A percentile compares a stretch with the other conserved stretches of the same genome.
phyloP scores from a whole-genome alignment of 371 early-diverging fungal genomes.

The Capillidium rhysosporum region DNA sequence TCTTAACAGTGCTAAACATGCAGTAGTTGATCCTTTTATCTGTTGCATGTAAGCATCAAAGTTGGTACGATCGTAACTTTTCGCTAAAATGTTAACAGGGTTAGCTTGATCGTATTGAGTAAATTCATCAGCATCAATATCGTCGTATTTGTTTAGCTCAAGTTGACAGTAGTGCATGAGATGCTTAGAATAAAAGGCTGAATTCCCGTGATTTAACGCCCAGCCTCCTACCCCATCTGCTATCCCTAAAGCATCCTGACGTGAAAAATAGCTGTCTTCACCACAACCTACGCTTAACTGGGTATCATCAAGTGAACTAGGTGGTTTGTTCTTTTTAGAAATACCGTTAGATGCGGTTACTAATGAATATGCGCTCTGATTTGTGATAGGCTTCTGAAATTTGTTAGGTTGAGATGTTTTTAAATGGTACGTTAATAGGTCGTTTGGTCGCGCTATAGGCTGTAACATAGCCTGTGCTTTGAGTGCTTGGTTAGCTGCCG shows the following conservation, averaged over 20 bases:
- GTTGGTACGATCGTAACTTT: constrained; percentile 49
- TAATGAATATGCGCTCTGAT: too few relatives aligned
- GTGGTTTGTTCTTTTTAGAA: too few relatives aligned
- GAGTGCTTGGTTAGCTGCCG: too few relatives aligned
- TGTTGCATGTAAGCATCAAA: constrained; percentile 21
- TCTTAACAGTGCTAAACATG: constrained; percentile 63
- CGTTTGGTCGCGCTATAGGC: too few relatives aligned
- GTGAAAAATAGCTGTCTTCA: constrained; percentile 59
- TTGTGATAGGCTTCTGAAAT: too few relatives aligned
- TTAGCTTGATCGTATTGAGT: constrained; percentile 46
- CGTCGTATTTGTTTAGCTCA: constrained; percentile 69
- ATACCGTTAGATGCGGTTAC: too few relatives aligned
- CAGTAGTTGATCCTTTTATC: constrained; percentile 75
- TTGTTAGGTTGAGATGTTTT: too few relatives aligned
- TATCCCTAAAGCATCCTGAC: constrained; percentile 57
- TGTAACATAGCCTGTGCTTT: too few relatives aligned
- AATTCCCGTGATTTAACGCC: constrained; percentile 42
- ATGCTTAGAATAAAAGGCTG: constrained; percentile 70
- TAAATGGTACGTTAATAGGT: too few relatives aligned
- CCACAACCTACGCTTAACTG: constrained; percentile 59
- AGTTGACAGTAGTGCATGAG: constrained; percentile 77
- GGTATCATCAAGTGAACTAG: constrained; percentile 13
- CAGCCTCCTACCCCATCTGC: constrained; percentile 76
- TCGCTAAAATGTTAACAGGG: constrained; percentile 54
- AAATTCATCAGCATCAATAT: constrained; percentile 41